Base-by-base conservation (phyloP, 208 protist genomes). In the Balamuthia mandrillaris region DNA sequence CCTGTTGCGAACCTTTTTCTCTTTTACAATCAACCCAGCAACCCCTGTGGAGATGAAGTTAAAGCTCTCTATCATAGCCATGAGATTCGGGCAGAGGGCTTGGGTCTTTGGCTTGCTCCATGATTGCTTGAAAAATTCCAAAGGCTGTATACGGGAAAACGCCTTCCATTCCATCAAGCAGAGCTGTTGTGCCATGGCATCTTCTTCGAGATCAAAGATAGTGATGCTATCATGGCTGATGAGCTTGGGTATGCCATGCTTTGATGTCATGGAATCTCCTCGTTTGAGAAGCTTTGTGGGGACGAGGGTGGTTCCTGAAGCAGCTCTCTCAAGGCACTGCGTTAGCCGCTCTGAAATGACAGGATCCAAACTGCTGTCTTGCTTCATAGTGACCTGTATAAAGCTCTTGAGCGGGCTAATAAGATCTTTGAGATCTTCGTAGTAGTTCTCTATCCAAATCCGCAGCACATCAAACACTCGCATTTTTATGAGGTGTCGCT, bases 31-130 rank as follows among this genome's bases (percentile, higher is more conserved):
- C 24, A 79, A 45, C 3, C 45, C 58, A 12, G 70, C 70, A 7
- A 79, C 70, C 42, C 45, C 10, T 21, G 70, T 47, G 18, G 70
- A 79, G 27, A 79, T 58, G 18, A 33, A 29, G 49, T 79, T 79
- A 47, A 79, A 79, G 49, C 37, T 60, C 45, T 24, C 49, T 41
- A 79, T 79, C 70, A 79, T 60, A 14, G 70, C 70, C 70, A 79
- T 79, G 5, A 79, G 33, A 37, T 79, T 52, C 10, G 42, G 42
- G 70, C 70, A 79, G 0, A 29, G 42, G 33, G 51, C 45, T 31
- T 79, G 70, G 10, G 70, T 79, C 47, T 58, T 52, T 37, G 33
- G 31, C 70, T 79, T 79, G 70, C 70, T 79, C 70, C 70, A 79
- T 16, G 70, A 24, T 47, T 79, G 70, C 2, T 79, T 47, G 49